These are phyloP conservation scores for Macrolepiota albuminosa DNA, from an alignment of 768 basidiomycete genomes.

Conservation along the genomic window DNA sequence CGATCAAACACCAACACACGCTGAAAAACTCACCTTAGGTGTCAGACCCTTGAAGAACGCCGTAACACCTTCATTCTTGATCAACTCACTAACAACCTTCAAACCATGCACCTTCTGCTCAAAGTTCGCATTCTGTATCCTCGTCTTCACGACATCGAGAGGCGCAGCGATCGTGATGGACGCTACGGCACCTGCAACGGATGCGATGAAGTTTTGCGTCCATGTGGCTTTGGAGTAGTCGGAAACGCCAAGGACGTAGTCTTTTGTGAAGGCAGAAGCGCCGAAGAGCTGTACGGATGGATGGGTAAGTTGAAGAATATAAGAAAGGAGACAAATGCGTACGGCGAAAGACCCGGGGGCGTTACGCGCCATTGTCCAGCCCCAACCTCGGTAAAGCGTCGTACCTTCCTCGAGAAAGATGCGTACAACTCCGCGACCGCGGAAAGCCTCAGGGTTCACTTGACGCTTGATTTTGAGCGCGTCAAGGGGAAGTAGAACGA, in stretches of 20 bases:
- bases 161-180: constrained; percentile 96
- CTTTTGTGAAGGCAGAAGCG: constrained; percentile 92
- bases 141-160: constrained; percentile 93
- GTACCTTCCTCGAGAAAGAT: constrained; percentile 92
- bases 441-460: constrained; percentile 97
- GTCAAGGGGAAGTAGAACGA: constrained; percentile 95
- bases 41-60: constrained; percentile 98
- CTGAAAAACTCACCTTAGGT: constrained; percentile 65
- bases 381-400: constrained; percentile 94
- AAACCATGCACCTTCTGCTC: constrained; percentile 77
- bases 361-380: constrained; percentile 98
- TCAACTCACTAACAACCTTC: constrained; percentile 77
- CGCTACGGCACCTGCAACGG: constrained; percentile 88
- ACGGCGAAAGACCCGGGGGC: constrained; percentile 95
- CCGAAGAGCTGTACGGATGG: constrained; percentile 79
- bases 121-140: constrained; percentile 98
- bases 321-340: constrained; percentile 23
- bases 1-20: background rate
- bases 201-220: constrained; percentile 96
- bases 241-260: constrained; percentile 80
- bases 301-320: background rate
- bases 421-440: constrained; percentile 84
- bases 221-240: constrained; percentile 97
- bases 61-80: constrained; percentile 76
- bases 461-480: constrained; percentile 98